A percentile compares a stretch with the other conserved stretches of the same genome.
Conservation (phyloP, 129 eudicot genomes). For the Sambucus nigra region DNA sequence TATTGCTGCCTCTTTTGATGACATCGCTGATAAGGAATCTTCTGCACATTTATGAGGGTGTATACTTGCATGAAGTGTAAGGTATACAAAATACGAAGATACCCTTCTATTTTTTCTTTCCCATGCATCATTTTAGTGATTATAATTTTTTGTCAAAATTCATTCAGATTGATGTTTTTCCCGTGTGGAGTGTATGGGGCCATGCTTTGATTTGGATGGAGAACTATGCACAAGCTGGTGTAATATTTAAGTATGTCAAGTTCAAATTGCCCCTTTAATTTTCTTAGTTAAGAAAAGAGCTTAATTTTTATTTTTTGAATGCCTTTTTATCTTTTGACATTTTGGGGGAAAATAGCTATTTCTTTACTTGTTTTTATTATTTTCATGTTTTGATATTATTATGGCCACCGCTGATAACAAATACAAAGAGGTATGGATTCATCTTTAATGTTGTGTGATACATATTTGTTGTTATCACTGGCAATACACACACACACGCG, state of each 20-base stretch:
- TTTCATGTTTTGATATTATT: too few relatives aligned
- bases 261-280: neutral
- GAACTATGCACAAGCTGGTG: slow-evolving; percentile 96
- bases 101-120: neutral
- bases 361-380: neutral
- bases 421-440: too few relatives aligned
- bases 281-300: too few relatives aligned
- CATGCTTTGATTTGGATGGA: slow-evolving; percentile 97
- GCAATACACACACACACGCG: too few relatives aligned
- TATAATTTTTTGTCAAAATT: neutral
- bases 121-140: slow-evolving; percentile 6
- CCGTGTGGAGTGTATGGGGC: slow-evolving; percentile 98
- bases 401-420: too few relatives aligned
- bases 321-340: neutral
- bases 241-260: slow-evolving; percentile 78
- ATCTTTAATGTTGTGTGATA: too few relatives aligned
- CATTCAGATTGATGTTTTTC: slow-evolving; percentile 81
- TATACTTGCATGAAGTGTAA: slow-evolving; percentile 93
- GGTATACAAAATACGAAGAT: slow-evolving; percentile 28
- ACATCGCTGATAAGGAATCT: slow-evolving; percentile 86
- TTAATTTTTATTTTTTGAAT: too few relatives aligned
- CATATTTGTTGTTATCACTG: too few relatives aligned
- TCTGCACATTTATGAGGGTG: slow-evolving; percentile 80
- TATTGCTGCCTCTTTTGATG: slow-evolving; percentile 95
- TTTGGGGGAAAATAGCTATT: neutral